phyloP scores from a whole-genome alignment of 208 protist genomes.

The Acanthamoeba royreba region DNA sequence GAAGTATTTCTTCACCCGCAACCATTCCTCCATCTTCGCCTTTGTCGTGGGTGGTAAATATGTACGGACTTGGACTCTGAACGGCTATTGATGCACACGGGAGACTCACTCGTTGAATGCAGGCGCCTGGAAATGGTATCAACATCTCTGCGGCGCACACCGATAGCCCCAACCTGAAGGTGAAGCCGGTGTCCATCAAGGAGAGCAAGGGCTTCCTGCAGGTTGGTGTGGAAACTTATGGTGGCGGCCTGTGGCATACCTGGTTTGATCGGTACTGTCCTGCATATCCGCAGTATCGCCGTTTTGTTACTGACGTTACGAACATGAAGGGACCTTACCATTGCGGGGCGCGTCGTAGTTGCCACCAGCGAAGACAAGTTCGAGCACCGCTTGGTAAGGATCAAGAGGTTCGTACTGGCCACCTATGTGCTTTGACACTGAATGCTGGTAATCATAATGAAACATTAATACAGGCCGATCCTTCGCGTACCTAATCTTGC shows the following conservation, averaged over 20 bases:
- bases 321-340: constrained; percentile 73
- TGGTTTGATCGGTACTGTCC: constrained; percentile 81
- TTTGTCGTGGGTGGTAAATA: constrained; percentile 94
- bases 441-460: background rate
- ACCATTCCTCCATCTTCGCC: constrained; percentile 93
- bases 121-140: constrained; percentile 81
- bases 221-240: constrained; percentile 83
- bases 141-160: constrained; percentile 96
- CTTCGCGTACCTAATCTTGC: constrained; percentile 93
- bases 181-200: constrained; percentile 55
- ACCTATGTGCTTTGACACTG: background rate
- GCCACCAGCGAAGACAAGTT: constrained; percentile 52
- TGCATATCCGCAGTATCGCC: background rate
- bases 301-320: background rate
- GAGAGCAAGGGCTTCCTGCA: constrained; percentile 70
- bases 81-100: background rate
- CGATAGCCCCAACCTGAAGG: constrained; percentile 90
- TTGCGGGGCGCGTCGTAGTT: constrained; percentile 78
- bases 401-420: background rate
- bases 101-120: background rate
- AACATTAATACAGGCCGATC: constrained; percentile 81
- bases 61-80: no score
- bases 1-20: constrained; percentile 96
- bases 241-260: constrained; percentile 86
- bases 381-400: constrained; percentile 35